Evolutionary conservation across 169 alveolate genomes (phyloP).

Genomic region (Besnoitia besnoiti): DNA sequence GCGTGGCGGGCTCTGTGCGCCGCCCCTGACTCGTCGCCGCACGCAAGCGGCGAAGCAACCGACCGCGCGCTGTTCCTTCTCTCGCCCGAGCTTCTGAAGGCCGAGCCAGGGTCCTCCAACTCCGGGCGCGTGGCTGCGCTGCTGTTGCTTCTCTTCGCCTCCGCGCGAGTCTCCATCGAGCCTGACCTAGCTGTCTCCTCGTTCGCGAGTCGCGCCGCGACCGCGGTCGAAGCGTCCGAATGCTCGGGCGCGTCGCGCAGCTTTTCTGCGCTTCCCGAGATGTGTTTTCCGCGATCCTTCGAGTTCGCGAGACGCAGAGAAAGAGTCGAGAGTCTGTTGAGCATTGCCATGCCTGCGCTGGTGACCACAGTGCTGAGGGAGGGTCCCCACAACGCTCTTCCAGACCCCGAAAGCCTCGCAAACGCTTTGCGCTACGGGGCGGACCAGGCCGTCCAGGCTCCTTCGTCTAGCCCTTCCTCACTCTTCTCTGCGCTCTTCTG

Average conservation of each 20-base stretch:
- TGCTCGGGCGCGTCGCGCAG: background rate
- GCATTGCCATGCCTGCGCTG: background rate
- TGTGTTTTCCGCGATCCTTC: background rate
- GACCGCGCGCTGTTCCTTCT: background rate
- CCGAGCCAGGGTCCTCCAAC: background rate
- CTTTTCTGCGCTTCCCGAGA: background rate
- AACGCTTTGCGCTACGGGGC: background rate
- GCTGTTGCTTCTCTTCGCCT: background rate
- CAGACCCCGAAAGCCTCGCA: background rate
- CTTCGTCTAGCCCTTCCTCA: background rate
- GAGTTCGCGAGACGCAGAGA: background rate
- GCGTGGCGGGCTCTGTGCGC: background rate
- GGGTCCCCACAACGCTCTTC: background rate
- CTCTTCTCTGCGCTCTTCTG: background rate
- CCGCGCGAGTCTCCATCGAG: conserved; percentile 1
- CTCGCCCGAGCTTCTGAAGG: background rate
- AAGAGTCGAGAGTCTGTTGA: background rate
- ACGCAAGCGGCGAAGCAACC: too few species aligned
- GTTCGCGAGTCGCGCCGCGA: background rate
- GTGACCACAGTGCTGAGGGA: background rate
- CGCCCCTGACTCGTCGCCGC: too few species aligned
- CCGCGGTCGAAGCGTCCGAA: background rate
- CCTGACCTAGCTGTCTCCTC: background rate
- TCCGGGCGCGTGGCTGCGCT: background rate
- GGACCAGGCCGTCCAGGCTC: background rate